phyloP scores from a whole-genome alignment of 257 asterid genomes.

The Buddleja alternifolia region DNA sequence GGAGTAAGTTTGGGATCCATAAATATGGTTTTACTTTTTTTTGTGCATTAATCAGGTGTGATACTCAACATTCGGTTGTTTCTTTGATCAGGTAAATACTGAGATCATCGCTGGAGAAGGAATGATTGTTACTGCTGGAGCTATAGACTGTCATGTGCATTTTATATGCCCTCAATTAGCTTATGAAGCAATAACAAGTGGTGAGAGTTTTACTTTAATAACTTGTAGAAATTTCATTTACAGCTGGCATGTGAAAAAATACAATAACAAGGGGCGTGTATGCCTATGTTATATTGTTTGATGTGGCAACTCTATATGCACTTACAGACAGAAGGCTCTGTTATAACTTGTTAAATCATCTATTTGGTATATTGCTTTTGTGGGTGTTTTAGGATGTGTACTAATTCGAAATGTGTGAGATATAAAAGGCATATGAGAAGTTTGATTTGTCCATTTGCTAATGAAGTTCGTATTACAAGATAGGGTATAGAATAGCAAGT shows the following conservation, averaged over 20 bases:
- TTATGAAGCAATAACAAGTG: conserved; percentile 91
- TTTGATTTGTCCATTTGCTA: not conserved
- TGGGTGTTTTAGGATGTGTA: not conserved
- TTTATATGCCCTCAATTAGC: conserved; percentile 97
- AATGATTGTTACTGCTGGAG: conserved; percentile 94
- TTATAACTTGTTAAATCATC: conserved; percentile 4
- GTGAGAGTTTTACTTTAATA: conserved; percentile 47
- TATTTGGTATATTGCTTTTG: conserved; percentile 12
- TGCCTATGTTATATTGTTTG: conserved; percentile 9
- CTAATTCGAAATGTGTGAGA: conserved; percentile 10
- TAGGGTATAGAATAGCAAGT: conserved; percentile 2
- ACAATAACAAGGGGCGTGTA: not conserved
- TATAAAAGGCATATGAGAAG: conserved; percentile 8
- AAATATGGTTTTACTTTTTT: conserved; percentile 6
- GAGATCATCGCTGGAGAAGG: conserved; percentile 99
- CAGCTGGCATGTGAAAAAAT: not conserved
- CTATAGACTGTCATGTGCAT: conserved; percentile 96
- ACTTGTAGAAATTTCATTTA: conserved; percentile 12
- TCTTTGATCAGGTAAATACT: conserved; percentile 67
- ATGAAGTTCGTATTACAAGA: not conserved
- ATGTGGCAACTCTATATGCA: conserved; percentile 2
- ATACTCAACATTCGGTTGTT: conserved; percentile 18
- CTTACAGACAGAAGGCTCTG: not conserved
- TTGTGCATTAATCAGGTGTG: conserved; percentile 10
- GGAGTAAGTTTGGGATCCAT: conserved; percentile 65